Percentiles rank a stretch among this genome's conserved stretches.
phyloP scores from a whole-genome alignment of 2,329 filamentous ascomycete species.

The Epichloe amarillans region DNA sequence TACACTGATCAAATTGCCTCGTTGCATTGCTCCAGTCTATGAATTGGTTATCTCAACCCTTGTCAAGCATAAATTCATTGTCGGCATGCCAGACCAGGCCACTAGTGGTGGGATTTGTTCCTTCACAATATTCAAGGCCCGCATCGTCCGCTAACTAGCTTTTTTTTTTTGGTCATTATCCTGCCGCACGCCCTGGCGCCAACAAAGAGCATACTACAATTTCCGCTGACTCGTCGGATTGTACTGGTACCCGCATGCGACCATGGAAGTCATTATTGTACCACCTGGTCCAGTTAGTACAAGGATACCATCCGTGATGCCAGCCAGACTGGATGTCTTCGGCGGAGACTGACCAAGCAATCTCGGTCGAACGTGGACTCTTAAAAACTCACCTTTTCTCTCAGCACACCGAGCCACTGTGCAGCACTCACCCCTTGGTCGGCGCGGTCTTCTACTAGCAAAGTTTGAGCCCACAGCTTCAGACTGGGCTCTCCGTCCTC shows the following conservation, averaged over 20 bases:
- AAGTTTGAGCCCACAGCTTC: constrained; percentile 91
- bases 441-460: constrained; percentile 86
- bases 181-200: background rate
- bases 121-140: no score
- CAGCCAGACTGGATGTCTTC: background rate
- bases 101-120: no score
- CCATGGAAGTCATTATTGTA: background rate
- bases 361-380: background rate
- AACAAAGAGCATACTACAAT: background rate
- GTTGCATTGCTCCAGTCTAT: no score
- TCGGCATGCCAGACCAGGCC: no score
- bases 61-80: no score
- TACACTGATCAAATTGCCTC: no score
- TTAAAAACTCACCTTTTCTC: constrained; percentile 66
- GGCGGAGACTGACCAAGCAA: background rate
- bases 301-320: background rate
- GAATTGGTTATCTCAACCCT: no score
- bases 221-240: background rate
- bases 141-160: background rate
- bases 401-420: constrained; percentile 82
- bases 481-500: constrained; percentile 93
- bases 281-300: background rate
- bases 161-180: background rate
- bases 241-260: background rate
- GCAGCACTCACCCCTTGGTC: constrained; percentile 87